phyloP scores from a whole-genome alignment of 805 yeast genomes.

The Wickerhamomyces ciferrii region DNA sequence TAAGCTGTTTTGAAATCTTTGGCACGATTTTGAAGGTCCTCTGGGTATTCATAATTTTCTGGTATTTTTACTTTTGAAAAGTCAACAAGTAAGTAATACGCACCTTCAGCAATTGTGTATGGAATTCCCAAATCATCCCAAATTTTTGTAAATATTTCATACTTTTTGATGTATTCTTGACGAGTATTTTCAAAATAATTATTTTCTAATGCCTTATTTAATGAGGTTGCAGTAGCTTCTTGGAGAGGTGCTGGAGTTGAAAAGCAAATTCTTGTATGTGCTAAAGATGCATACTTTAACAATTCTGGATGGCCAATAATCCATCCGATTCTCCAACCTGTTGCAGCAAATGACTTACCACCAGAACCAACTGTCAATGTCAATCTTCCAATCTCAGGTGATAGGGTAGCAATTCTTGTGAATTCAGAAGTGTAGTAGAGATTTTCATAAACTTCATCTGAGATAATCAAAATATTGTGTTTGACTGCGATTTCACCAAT shows the following conservation, averaged over 20 bases:
- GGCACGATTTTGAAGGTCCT: conserved; percentile 60
- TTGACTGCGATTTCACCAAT: conserved; percentile 84
- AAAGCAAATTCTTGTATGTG: conserved; percentile 94
- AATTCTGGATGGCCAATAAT: conserved; percentile 81
- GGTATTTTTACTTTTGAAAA: conserved; percentile 82
- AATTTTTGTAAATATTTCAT: conserved; percentile 62
- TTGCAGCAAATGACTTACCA: conserved; percentile 97
- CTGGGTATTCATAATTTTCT: conserved; percentile 63
- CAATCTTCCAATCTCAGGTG: conserved; percentile 72
- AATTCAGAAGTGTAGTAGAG: conserved; percentile 65
- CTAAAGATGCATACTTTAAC: conserved; percentile 75
- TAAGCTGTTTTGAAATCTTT: conserved; percentile 85
- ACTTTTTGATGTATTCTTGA: conserved; percentile 63
- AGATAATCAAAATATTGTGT: conserved; percentile 73
- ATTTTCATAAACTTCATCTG: conserved; percentile 96
- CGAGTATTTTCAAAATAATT: conserved; percentile 71
- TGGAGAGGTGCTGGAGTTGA: conserved; percentile 88
- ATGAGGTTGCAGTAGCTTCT: conserved; percentile 82
- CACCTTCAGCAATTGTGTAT: conserved; percentile 89
- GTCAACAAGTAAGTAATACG: conserved; percentile 87
- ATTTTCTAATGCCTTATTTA: conserved; percentile 53
- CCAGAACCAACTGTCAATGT: conserved; percentile 95
- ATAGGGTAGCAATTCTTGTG: conserved; percentile 78
- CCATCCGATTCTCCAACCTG: conserved; percentile 99
- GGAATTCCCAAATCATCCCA: conserved; percentile 88